A percentile compares a stretch with the other conserved stretches of the same genome.
Evolutionary conservation across 768 basidiomycete species (phyloP).

Genomic region (Suillus luteus): DNA sequence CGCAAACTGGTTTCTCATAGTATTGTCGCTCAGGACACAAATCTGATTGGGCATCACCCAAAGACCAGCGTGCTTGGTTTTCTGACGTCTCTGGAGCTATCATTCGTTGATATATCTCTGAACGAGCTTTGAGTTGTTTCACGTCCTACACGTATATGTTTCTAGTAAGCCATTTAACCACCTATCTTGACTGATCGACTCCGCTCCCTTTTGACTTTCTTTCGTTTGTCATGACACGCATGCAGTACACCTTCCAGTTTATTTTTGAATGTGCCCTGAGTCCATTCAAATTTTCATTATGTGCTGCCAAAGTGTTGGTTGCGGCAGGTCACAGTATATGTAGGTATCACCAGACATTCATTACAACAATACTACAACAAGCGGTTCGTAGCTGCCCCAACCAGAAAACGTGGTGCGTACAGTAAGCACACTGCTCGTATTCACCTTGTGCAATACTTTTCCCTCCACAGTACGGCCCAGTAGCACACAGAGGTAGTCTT

Average conservation of each 20-base stretch:
- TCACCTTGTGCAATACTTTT: background rate
- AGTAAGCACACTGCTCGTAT: conserved; percentile 8
- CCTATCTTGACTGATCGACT: background rate
- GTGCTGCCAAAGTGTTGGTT: background rate
- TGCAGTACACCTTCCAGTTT: background rate
- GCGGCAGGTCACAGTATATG: background rate
- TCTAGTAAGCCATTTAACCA: background rate
- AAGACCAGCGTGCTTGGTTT: conserved; percentile 61
- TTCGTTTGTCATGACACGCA: background rate
- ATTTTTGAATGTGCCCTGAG: background rate
- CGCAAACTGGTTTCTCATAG: background rate
- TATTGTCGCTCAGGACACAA: conserved; percentile 43
- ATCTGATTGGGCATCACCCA: conserved; percentile 61
- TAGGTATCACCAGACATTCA: background rate
- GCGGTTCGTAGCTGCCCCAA: background rate
- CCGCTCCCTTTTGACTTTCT: background rate
- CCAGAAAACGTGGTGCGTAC: background rate
- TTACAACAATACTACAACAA: background rate
- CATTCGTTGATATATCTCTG: conserved; percentile 7
- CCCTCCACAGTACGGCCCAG: background rate
- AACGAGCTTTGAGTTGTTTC: background rate
- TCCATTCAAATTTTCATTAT: background rate
- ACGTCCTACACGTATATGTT: background rate
- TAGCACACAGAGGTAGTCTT: conserved; percentile 7
- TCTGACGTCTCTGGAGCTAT: conserved; percentile 55